A percentile compares a stretch with the other conserved stretches of the same genome.
These are phyloP conservation scores for Scleroderma bovista DNA, from an alignment of 768 basidiomycete genomes.

Conservation along the genomic window DNA sequence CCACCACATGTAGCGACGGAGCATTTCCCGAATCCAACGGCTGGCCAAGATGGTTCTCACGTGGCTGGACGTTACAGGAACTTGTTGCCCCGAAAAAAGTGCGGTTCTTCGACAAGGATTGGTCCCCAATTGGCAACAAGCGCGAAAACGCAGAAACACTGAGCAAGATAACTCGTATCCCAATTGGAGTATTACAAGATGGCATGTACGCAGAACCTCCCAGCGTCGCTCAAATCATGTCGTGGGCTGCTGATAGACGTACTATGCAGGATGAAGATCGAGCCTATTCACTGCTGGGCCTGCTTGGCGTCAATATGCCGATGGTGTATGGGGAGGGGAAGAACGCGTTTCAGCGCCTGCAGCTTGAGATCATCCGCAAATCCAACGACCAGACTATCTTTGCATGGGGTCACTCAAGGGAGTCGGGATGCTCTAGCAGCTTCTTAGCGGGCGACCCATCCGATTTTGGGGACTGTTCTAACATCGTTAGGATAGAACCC, in stretches of 20 bases:
- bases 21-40: background rate
- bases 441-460: background rate
- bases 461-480: background rate
- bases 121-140: constrained; percentile 3
- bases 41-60: constrained; percentile 11
- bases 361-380: no score
- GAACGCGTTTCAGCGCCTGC: no score
- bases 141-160: background rate
- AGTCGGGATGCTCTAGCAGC: background rate
- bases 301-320: no score
- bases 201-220: background rate
- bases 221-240: no score
- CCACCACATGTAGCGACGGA: no score
- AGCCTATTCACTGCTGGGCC: no score
- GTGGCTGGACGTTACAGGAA: no score
- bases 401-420: constrained; percentile 1
- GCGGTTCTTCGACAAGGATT: constrained; percentile 11
- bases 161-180: background rate
- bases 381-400: constrained; percentile 10
- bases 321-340: no score
- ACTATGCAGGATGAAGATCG: no score
- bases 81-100: constrained; percentile 12
- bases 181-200: constrained; percentile 1
- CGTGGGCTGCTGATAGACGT: no score
- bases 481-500: background rate